Evolutionary conservation across 345 rosid species (phyloP).

Genomic region (Punica granatum): DNA sequence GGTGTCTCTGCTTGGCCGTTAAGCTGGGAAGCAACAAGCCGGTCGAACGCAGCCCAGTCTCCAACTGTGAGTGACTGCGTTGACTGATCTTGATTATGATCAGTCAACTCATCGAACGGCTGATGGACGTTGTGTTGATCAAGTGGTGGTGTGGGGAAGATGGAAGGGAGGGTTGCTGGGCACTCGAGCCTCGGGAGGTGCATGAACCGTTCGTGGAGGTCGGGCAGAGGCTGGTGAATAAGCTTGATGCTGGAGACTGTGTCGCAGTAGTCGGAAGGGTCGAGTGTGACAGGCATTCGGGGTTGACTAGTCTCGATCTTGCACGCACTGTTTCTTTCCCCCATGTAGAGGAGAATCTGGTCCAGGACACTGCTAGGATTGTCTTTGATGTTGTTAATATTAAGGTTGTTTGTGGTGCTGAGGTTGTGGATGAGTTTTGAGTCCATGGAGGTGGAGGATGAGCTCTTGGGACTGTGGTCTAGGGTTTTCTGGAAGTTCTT

Average conservation of each 20-base stretch:
- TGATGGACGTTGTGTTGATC: slow-evolving; percentile 11
- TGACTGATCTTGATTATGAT: slow-evolving; percentile 21
- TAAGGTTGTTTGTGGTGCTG: slow-evolving; percentile 9
- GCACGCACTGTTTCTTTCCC: slow-evolving; percentile 23
- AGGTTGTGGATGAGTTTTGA: slow-evolving; percentile 27
- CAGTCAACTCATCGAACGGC: slow-evolving; percentile 23
- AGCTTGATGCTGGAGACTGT: slow-evolving; percentile 11
- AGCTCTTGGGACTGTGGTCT: slow-evolving; percentile 51
- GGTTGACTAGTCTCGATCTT: not conserved
- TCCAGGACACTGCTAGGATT: slow-evolving; percentile 35
- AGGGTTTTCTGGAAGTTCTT: slow-evolving; percentile 81
- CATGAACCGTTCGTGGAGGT: slow-evolving; percentile 36
- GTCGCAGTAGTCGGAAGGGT: slow-evolving; percentile 9
- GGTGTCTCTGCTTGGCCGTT: slow-evolving; percentile 47
- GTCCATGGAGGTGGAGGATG: slow-evolving; percentile 34
- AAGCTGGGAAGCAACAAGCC: slow-evolving; percentile 90
- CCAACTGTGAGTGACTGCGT: slow-evolving; percentile 22
- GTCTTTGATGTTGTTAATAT: slow-evolving; percentile 17
- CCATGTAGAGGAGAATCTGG: slow-evolving; percentile 66
- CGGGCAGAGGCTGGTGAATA: not conserved
- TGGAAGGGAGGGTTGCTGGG: slow-evolving; percentile 22
- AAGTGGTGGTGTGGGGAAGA: slow-evolving; percentile 10
- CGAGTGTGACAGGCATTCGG: not conserved
- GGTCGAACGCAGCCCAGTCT: slow-evolving; percentile 79
- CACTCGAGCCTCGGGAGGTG: slow-evolving; percentile 74